phyloP scores from a whole-genome alignment of 2,329 filamentous ascomycete species.

The Penicillium sumatraense region DNA sequence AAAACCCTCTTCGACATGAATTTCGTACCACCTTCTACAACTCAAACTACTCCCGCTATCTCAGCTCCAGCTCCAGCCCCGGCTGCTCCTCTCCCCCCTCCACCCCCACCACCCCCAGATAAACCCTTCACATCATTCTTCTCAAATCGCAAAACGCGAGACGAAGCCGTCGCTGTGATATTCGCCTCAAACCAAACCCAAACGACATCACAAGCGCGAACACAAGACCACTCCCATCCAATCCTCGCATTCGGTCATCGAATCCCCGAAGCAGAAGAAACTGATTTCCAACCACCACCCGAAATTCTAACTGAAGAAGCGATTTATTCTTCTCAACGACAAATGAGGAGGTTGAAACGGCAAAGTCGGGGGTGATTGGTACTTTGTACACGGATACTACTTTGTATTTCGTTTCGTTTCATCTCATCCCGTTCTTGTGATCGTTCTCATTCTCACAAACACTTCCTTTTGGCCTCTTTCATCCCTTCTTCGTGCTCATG shows the following conservation, averaged over 20 bases:
- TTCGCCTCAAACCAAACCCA: constrained; percentile 62
- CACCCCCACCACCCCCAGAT: constrained; percentile 36
- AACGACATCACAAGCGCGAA: too few species aligned
- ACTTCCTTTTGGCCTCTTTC: too few species aligned
- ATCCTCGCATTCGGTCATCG: constrained; percentile 77
- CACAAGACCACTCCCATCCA: too few species aligned
- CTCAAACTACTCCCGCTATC: constrained; percentile 18
- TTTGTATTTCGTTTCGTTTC: too few species aligned
- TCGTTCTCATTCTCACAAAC: too few species aligned
- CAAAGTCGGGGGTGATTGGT: constrained; percentile 23
- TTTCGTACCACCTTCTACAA: not conserved
- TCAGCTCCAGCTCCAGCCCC: constrained; percentile 19
- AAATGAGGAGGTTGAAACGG: constrained; percentile 41
- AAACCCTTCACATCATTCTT: constrained; percentile 88
- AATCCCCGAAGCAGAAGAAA: constrained; percentile 72
- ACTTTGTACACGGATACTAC: not conserved
- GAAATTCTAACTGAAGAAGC: constrained; percentile 56
- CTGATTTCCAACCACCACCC: constrained; percentile 75
- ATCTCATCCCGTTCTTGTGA: too few species aligned
- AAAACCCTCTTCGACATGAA: constrained; percentile 12
- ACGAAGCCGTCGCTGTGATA: constrained; percentile 68
- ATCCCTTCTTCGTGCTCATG: not conserved
- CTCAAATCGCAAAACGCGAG: constrained; percentile 75
- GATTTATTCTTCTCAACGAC: constrained; percentile 46
- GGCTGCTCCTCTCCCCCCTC: constrained; percentile 21